These are phyloP conservation scores for Hypomyces perniciosus DNA, from an alignment of 2,329 filamentous ascomycete species.

Conservation along the genomic window DNA sequence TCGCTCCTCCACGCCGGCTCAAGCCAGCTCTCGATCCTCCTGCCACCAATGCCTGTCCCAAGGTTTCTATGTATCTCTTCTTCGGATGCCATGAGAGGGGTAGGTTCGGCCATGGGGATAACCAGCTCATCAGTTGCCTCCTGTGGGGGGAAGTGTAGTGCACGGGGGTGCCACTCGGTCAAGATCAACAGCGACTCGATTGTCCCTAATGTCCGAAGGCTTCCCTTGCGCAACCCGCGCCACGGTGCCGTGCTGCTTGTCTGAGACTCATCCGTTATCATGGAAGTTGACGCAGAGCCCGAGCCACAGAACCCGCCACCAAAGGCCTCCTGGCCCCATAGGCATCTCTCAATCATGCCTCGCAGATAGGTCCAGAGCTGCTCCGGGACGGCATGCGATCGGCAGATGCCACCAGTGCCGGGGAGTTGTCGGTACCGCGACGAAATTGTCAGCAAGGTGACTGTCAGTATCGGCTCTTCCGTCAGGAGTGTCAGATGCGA, in stretches of 20 bases:
- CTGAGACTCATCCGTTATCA: slow-evolving; percentile 47
- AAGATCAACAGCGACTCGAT: slow-evolving; percentile 91
- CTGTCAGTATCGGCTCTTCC: slow-evolving; percentile 87
- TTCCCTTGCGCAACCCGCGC: slow-evolving; percentile 67
- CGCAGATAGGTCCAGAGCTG: slow-evolving; percentile 92
- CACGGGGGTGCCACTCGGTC: slow-evolving; percentile 94
- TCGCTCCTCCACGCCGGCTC: slow-evolving; percentile 94
- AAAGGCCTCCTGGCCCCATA: slow-evolving; percentile 96
- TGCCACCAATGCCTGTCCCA: slow-evolving; percentile 63
- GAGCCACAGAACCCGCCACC: slow-evolving; percentile 80
- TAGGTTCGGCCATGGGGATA: slow-evolving; percentile 53
- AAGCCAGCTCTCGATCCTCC: slow-evolving; percentile 89
- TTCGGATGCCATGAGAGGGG: slow-evolving; percentile 33
- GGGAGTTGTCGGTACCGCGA: slow-evolving; percentile 78
- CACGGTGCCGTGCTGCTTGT: slow-evolving; percentile 64
- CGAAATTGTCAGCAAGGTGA: slow-evolving; percentile 85
- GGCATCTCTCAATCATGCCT: slow-evolving; percentile 89
- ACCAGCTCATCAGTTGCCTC: slow-evolving; percentile 66
- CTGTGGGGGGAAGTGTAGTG: slow-evolving; percentile 85
- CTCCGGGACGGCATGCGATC: slow-evolving; percentile 88
- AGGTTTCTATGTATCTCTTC: slow-evolving; percentile 27
- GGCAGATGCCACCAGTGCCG: slow-evolving; percentile 73
- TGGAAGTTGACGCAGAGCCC: slow-evolving; percentile 38
- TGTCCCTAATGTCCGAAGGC: slow-evolving; percentile 82
- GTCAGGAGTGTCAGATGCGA: slow-evolving; percentile 74